Evolutionary conservation across 176 grass and related monocot genomes (phyloP).

Genomic region (Oryza glaberrima): DNA sequence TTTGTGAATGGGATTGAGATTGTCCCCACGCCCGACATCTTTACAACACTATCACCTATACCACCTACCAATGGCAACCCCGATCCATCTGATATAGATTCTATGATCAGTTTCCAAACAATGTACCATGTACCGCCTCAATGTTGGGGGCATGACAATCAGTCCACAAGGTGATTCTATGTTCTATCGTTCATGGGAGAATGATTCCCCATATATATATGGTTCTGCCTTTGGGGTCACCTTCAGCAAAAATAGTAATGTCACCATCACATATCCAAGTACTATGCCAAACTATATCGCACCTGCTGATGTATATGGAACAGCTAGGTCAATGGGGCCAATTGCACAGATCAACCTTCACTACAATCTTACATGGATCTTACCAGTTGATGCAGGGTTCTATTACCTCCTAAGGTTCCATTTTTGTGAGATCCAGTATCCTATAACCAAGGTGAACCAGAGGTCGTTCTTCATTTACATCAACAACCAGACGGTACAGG

Average conservation of each 20-base stretch:
- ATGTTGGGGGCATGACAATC: constrained; percentile 61
- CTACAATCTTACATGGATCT: constrained; percentile 83
- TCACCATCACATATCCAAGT: constrained; percentile 34
- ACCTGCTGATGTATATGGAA: constrained; percentile 51
- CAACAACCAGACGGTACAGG: too few relatives aligned
- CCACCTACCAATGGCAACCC: neutral
- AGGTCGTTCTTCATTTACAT: too few relatives aligned
- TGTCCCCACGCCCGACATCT: too few relatives aligned
- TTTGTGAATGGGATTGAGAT: too few relatives aligned
- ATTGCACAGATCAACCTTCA: constrained; percentile 53
- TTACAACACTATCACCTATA: neutral
- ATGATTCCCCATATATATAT: constrained; percentile 46
- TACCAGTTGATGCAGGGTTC: constrained; percentile 54
- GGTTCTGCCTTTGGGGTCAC: constrained; percentile 42
- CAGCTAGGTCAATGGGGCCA: constrained; percentile 80
- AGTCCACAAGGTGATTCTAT: constrained; percentile 25
- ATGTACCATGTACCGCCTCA: constrained; percentile 76
- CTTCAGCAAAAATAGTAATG: constrained; percentile 48
- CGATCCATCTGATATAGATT: neutral
- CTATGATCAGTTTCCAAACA: constrained; percentile 41
- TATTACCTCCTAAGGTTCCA: too few relatives aligned
- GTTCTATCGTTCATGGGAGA: constrained; percentile 61
- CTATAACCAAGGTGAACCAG: too few relatives aligned
- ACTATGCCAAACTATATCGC: constrained; percentile 51
- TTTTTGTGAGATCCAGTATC: too few relatives aligned